These are phyloP conservation scores for Clitopilus hobsonii DNA, from an alignment of 768 basidiomycete species.

Conservation along the genomic window DNA sequence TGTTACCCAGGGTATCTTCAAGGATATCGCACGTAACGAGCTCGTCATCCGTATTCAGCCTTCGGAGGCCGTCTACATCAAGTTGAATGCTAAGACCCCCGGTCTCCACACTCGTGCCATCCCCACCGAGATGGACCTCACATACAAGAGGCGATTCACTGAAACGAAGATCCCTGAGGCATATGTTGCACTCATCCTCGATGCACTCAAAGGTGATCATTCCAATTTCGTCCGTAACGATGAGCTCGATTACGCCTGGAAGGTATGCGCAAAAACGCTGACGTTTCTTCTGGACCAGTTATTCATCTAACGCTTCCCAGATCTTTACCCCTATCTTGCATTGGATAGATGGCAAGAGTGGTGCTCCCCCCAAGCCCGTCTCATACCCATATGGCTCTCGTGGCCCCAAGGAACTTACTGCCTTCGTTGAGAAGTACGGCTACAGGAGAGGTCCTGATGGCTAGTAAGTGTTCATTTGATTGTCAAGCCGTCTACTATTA, in stretches of 20 bases:
- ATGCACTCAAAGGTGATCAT: slow-evolving; percentile 96
- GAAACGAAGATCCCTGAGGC: slow-evolving; percentile 94
- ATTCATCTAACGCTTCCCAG: slow-evolving; percentile 28
- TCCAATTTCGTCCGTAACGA: slow-evolving; percentile 99
- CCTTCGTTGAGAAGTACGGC: slow-evolving; percentile 71
- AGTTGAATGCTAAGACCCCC: slow-evolving; percentile 93
- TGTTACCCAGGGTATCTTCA: slow-evolving; percentile 95
- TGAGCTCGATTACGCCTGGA: slow-evolving; percentile 97
- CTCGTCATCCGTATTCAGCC: slow-evolving; percentile 97
- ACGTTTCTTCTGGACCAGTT: slow-evolving; percentile 1
- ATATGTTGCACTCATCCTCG: slow-evolving; percentile 92
- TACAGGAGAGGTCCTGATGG: slow-evolving; percentile 62
- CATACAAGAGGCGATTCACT: slow-evolving; percentile 92
- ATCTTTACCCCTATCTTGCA: slow-evolving; percentile 94
- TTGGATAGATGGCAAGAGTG: slow-evolving; percentile 86
- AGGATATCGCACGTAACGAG: slow-evolving; percentile 93
- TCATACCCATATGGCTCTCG: slow-evolving; percentile 92
- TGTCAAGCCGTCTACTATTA: slow-evolving; percentile 9
- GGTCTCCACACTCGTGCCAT: slow-evolving; percentile 87
- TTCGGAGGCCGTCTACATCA: slow-evolving; percentile 93
- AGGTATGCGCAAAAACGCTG: slow-evolving; percentile 47
- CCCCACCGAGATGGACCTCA: slow-evolving; percentile 96
- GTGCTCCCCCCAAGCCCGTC: slow-evolving; percentile 62
- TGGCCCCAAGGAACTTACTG: slow-evolving; percentile 82
- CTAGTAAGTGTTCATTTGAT: slow-evolving; percentile 57